Conservation (phyloP, 1,284 basidiomycete species). For the Trametes polyzona region DNA sequence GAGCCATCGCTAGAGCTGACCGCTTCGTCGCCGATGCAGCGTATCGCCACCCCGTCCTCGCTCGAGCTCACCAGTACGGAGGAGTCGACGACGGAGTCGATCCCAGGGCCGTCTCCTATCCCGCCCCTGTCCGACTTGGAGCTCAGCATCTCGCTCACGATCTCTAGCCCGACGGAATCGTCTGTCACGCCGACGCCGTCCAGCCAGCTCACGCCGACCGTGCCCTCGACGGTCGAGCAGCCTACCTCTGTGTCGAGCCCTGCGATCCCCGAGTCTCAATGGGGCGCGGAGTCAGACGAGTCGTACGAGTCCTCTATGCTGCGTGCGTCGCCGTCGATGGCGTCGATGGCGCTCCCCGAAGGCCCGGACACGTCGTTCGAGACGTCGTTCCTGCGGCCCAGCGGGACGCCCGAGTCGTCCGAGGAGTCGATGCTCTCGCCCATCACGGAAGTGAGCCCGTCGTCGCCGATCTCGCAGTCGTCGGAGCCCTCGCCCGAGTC, state of each 20-base stretch:
- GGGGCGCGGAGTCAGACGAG: conserved; percentile 61
- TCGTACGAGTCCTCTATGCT: conserved; percentile 75
- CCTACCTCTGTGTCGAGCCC: conserved; percentile 36
- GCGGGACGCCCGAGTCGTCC: conserved; percentile 41
- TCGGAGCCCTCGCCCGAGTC: conserved; percentile 34
- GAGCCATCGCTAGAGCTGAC: conserved; percentile 22
- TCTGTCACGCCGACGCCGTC: conserved; percentile 41
- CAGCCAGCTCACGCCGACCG: conserved; percentile 36
- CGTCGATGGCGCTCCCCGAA: conserved; percentile 59
- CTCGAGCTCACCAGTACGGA: conserved; percentile 9
- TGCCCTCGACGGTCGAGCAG: conserved; percentile 34
- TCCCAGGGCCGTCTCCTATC: conserved; percentile 33
- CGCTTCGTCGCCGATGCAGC: conserved; percentile 2
- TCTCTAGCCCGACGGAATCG: conserved; percentile 38
- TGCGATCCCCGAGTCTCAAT: conserved; percentile 48
- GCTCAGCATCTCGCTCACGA: conserved; percentile 25
- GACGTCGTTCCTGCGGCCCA: conserved; percentile 46
- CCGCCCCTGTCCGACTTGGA: conserved; percentile 28
- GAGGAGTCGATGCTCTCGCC: conserved; percentile 32
- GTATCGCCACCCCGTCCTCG: conserved; percentile 14
- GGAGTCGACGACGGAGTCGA: conserved; percentile 14
- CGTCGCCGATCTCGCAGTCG: conserved; percentile 28
- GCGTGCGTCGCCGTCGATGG: conserved; percentile 65
- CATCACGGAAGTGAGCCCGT: conserved; percentile 42
- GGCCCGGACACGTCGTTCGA: conserved; percentile 66